These are phyloP conservation scores for Alternaria sp. DNA, from an alignment of 2,329 filamentous ascomycete genomes.

Conservation along the genomic window DNA sequence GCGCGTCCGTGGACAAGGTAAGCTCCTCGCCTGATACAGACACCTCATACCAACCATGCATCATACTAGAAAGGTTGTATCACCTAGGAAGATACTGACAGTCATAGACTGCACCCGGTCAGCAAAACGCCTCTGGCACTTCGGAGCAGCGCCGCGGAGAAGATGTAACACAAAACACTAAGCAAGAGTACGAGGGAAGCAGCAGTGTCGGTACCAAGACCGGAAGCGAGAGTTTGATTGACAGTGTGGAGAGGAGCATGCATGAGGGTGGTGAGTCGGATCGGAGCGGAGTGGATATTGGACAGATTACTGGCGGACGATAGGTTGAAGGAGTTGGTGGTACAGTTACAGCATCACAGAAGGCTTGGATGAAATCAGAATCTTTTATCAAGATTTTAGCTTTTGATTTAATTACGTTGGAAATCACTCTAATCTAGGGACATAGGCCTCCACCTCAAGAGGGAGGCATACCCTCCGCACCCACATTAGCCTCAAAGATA, in stretches of 20 bases:
- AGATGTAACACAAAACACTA: slow-evolving; percentile 9
- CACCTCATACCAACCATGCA: neutral
- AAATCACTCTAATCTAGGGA: no score
- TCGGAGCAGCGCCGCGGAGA: slow-evolving; percentile 16
- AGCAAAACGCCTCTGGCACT: slow-evolving; percentile 15
- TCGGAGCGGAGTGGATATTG: slow-evolving; percentile 6
- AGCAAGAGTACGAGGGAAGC: slow-evolving; percentile 4
- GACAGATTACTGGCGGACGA: neutral
- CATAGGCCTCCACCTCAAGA: neutral
- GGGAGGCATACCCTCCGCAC: slow-evolving; percentile 17
- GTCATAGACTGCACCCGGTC: neutral
- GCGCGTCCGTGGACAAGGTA: slow-evolving; percentile 13
- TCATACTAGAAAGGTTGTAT: neutral
- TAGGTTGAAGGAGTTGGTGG: neutral
- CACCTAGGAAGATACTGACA: neutral
- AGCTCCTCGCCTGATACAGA: neutral
- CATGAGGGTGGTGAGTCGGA: slow-evolving; percentile 9
- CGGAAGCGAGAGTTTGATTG: slow-evolving; percentile 20
- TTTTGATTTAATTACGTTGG: fast-evolving
- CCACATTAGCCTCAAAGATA: slow-evolving; percentile 22
- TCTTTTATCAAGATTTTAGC: fast-evolving
- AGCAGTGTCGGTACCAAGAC: slow-evolving; percentile 12
- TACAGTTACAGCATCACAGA: neutral
- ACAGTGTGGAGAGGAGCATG: slow-evolving; percentile 19
- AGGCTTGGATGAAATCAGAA: neutral